Percentiles rank a stretch among this genome's conserved stretches.
Evolutionary conservation across 2,329 filamentous ascomycete species (phyloP).

Genomic region (Acrocalymma vagum): DNA sequence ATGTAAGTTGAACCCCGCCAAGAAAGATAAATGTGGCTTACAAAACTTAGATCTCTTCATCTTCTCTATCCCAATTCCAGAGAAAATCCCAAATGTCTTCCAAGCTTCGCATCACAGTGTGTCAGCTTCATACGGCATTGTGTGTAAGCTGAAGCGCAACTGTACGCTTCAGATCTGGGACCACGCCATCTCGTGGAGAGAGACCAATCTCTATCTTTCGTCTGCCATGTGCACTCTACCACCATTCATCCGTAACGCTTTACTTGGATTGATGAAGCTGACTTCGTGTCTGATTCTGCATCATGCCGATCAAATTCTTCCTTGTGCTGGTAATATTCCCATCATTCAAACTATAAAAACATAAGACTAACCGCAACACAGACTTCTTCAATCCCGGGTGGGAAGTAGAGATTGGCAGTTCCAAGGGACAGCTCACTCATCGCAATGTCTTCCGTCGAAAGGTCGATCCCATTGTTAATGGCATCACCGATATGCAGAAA

Average conservation of each 20-base stretch:
- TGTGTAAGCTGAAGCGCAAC: constrained; percentile 68
- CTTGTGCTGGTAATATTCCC: constrained; percentile 40
- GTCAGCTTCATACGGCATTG: constrained; percentile 67
- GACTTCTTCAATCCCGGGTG: constrained; percentile 72
- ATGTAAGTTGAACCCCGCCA: constrained; percentile 36
- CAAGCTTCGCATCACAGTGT: constrained; percentile 71
- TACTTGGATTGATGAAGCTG: constrained; percentile 50
- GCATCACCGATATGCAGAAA: constrained; percentile 70
- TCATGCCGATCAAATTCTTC: constrained; percentile 64
- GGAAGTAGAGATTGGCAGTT: constrained; percentile 69
- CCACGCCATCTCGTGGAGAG: constrained; percentile 69
- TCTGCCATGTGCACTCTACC: constrained; percentile 52
- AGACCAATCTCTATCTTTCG: constrained; percentile 54
- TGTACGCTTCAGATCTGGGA: constrained; percentile 71
- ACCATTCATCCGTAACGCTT: constrained; percentile 50
- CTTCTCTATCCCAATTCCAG: constrained; percentile 65
- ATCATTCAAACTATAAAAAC: background rate
- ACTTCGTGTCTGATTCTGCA: constrained; percentile 52
- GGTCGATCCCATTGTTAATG: constrained; percentile 72
- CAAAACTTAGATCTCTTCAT: constrained; percentile 60
- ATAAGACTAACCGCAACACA: constrained; percentile 51
- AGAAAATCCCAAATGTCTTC: constrained; percentile 66
- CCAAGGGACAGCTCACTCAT: constrained; percentile 64
- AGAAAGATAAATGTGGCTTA: too few relatives aligned
- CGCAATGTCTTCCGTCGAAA: constrained; percentile 66